Conservation (phyloP, 768 basidiomycete species). For the Xerocomus brunneocitrinus region DNA sequence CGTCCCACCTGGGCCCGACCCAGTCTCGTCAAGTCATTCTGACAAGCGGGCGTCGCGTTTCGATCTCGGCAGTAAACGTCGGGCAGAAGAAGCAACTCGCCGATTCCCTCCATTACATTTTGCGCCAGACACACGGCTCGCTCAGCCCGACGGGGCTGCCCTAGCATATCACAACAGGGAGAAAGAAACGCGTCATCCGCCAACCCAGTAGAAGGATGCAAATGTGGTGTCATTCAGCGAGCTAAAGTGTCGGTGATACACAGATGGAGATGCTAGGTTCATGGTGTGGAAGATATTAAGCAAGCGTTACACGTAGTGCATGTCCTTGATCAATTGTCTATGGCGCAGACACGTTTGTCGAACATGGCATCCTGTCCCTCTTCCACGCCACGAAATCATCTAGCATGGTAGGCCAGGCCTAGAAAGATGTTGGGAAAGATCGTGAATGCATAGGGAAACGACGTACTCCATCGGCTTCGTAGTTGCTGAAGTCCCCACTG, state of each 20-base stretch:
- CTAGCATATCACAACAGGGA: background rate
- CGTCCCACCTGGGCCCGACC: background rate
- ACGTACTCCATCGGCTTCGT: slow-evolving; percentile 72
- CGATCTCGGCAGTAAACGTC: slow-evolving; percentile 18
- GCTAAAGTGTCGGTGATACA: background rate
- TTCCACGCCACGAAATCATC: slow-evolving; percentile 79
- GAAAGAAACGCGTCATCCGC: background rate
- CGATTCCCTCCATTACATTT: slow-evolving; percentile 22
- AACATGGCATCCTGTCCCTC: slow-evolving; percentile 20
- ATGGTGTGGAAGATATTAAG: slow-evolving; percentile 13
- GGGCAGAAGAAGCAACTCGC: slow-evolving; percentile 6
- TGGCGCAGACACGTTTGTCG: background rate
- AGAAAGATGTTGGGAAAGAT: background rate
- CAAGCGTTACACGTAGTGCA: slow-evolving; percentile 9
- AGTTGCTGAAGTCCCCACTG: slow-evolving; percentile 54
- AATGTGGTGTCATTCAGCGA: background rate
- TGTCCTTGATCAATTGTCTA: slow-evolving; percentile 11
- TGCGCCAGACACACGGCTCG: slow-evolving; percentile 3
- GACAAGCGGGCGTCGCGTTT: slow-evolving; percentile 20
- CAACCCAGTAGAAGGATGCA: background rate
- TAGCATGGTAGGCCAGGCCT: slow-evolving; percentile 82
- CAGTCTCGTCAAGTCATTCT: background rate
- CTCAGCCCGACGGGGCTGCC: background rate
- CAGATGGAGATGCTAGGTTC: slow-evolving; percentile 9
- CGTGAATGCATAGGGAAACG: background rate